These are phyloP conservation scores for Chlamydomonas sphaeroides DNA, from an alignment of 139 green algal genomes.

Conservation along the genomic window DNA sequence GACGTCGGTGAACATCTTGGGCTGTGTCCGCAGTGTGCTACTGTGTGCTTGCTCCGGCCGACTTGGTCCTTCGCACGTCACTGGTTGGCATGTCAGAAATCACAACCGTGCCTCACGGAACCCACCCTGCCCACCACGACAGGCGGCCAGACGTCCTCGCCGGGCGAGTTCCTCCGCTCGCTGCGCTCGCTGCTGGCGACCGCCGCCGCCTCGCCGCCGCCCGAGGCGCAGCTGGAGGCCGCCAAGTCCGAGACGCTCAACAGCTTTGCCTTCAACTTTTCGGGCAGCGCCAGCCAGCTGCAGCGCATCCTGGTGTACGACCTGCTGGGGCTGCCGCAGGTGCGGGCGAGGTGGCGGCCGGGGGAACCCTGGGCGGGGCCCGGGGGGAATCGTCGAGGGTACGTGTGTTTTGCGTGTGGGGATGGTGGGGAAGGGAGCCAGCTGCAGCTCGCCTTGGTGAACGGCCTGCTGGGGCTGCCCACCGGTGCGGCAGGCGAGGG, in stretches of 20 bases:
- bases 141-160: constrained; percentile 36
- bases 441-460: no score
- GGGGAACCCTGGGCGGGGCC: no score
- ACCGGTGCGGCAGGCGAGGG: no score
- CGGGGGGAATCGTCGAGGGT: no score
- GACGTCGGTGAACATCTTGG: no score
- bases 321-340: constrained; percentile 77
- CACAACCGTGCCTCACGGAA: background rate
- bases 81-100: no score
- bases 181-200: constrained; percentile 26
- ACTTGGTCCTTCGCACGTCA: no score
- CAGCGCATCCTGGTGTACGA: constrained; percentile 69
- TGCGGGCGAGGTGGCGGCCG: background rate
- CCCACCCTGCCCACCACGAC: background rate
- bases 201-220: background rate
- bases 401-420: no score
- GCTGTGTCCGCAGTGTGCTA: no score
- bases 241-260: constrained; percentile 77
- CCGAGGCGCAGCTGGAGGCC: constrained; percentile 11
- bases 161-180: constrained; percentile 27
- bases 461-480: no score
- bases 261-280: constrained; percentile 89
- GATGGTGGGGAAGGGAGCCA: no score
- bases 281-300: constrained; percentile 67
- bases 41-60: no score